These are phyloP conservation scores for Neopestalotiopsis sp. DNA, from an alignment of 2,329 filamentous ascomycete genomes.

Conservation along the genomic window DNA sequence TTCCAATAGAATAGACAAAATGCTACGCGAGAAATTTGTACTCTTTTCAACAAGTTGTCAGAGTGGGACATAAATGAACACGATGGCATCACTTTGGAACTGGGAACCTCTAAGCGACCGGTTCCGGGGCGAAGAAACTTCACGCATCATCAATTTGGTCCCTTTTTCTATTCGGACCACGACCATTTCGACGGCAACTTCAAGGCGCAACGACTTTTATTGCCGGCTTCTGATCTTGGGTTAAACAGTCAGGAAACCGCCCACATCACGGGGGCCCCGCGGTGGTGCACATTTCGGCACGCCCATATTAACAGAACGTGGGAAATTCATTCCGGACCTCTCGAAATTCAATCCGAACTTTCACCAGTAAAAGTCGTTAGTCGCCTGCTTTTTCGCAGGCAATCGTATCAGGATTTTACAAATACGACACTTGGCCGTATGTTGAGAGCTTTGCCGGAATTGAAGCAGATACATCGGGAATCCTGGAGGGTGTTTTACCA, in stretches of 20 bases:
- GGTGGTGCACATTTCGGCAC: too few species aligned
- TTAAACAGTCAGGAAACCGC: too few species aligned
- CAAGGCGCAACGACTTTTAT: neutral
- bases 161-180: constrained; percentile 10
- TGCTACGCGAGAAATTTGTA: neutral
- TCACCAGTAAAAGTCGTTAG: neutral
- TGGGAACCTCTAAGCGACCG: neutral
- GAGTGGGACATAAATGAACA: neutral
- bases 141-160: neutral
- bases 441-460: neutral
- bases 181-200: neutral
- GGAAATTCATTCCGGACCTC: neutral
- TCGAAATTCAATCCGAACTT: neutral
- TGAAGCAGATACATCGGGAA: constrained; percentile 1
- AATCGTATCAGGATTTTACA: neutral
- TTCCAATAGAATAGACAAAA: neutral
- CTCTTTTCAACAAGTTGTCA: constrained; percentile 3
- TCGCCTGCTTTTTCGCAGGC: constrained; percentile 1
- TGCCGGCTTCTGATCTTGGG: too few species aligned
- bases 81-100: neutral
- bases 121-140: neutral
- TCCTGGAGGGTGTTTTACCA: neutral
- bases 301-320: neutral
- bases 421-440: neutral
- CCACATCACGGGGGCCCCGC: too few species aligned